Evolutionary conservation across 2,329 filamentous ascomycete species (phyloP).

Genomic region (Lachnellula arida): DNA sequence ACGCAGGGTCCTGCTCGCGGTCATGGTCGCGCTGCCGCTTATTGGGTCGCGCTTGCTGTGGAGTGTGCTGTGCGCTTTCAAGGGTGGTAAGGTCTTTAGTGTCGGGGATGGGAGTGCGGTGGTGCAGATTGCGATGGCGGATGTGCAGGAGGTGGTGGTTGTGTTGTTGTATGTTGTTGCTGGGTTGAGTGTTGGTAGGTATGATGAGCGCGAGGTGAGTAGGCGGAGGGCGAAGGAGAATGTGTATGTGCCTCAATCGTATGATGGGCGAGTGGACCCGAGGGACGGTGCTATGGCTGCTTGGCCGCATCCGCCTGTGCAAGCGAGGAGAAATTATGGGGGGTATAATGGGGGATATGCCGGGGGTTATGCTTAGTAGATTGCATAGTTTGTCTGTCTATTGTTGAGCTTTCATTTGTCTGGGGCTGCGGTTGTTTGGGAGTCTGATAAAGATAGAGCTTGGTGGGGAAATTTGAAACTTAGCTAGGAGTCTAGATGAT

Average conservation of each 20-base stretch:
- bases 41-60: constrained; percentile 32
- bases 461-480: no score
- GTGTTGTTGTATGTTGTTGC: constrained; percentile 15
- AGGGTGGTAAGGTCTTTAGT: constrained; percentile 3
- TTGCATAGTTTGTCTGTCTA: no score
- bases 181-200: not conserved
- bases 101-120: constrained; percentile 20
- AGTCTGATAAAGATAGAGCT: no score
- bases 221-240: not conserved
- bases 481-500: no score
- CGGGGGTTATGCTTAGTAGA: no score
- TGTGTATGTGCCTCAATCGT: not conserved
- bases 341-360: not conserved
- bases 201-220: constrained; percentile 1
- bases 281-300: not conserved
- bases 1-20: constrained; percentile 27
- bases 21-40: constrained; percentile 28
- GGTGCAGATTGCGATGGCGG: constrained; percentile 27
- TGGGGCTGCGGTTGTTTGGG: no score
- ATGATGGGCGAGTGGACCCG: not conserved
- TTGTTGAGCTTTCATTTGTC: no score
- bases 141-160: constrained; percentile 27
- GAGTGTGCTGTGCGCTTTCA: constrained; percentile 29
- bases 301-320: not conserved
- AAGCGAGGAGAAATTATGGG: not conserved